A percentile compares a stretch with the other conserved stretches of the same genome.
Evolutionary conservation across 1,284 basidiomycete species (phyloP).

Genomic region (Microbotryomycetes sp.): DNA sequence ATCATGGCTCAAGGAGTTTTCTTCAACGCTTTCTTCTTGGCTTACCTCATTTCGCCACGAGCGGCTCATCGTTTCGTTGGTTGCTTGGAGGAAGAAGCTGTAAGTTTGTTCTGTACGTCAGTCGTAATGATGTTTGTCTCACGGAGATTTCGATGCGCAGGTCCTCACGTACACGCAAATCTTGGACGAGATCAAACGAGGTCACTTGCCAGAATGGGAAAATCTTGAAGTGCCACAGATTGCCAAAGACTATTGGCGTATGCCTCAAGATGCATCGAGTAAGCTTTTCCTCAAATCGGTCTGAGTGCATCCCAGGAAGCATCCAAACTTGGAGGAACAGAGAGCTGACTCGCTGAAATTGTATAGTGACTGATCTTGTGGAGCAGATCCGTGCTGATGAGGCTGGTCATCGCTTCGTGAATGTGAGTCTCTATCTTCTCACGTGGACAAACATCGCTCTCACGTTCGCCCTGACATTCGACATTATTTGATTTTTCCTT

Average conservation of each 20-base stretch:
- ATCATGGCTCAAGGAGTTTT: conserved; percentile 80
- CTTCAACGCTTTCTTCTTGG: conserved; percentile 78
- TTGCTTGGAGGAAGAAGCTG: conserved; percentile 92
- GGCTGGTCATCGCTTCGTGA: conserved; percentile 78
- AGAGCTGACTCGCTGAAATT: conserved; percentile 49
- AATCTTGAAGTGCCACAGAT: conserved; percentile 25
- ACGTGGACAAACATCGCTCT: no score
- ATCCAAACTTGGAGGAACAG: no score
- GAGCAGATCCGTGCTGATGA: conserved; percentile 90
- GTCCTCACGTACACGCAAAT: conserved; percentile 14
- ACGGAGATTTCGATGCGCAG: conserved; percentile 48
- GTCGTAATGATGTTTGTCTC: conserved; percentile 54
- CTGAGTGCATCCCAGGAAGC: background rate
- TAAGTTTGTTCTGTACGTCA: background rate
- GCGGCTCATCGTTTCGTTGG: conserved; percentile 90
- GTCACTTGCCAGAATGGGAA: conserved; percentile 32
- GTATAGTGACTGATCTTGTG: conserved; percentile 78
- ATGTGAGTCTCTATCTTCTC: background rate
- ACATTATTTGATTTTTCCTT: no score
- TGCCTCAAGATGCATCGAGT: conserved; percentile 47
- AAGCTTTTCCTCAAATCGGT: background rate
- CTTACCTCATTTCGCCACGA: conserved; percentile 53
- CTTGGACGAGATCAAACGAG: conserved; percentile 22
- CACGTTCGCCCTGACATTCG: no score
- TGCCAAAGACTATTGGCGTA: conserved; percentile 37